A percentile compares a stretch with the other conserved stretches of the same genome.
These are phyloP conservation scores for Candida montana DNA, from an alignment of 805 yeast species.

Conservation along the genomic window DNA sequence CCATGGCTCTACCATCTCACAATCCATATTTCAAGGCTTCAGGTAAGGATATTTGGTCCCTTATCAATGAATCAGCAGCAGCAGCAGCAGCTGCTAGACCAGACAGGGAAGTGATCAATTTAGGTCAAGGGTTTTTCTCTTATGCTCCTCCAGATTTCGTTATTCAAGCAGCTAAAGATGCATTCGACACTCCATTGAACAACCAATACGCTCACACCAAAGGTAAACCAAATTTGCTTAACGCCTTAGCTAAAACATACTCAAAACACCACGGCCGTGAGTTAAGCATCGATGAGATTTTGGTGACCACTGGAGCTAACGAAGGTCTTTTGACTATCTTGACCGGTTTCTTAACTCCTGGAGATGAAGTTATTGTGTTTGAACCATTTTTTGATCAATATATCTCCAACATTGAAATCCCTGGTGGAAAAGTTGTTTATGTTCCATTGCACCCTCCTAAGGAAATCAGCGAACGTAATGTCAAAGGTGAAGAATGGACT, in stretches of 20 bases:
- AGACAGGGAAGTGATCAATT: constrained; percentile 76
- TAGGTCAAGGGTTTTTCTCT: constrained; percentile 97
- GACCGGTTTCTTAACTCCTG: constrained; percentile 77
- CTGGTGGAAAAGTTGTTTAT: constrained; percentile 88
- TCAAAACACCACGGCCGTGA: constrained; percentile 57
- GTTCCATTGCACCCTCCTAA: constrained; percentile 83
- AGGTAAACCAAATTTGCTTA: constrained; percentile 74
- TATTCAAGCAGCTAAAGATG: constrained; percentile 69
- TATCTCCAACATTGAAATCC: constrained; percentile 86
- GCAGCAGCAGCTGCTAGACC: constrained; percentile 61
- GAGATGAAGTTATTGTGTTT: constrained; percentile 93
- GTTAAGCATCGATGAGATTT: constrained; percentile 56
- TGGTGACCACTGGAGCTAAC: constrained; percentile 94
- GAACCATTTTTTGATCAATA: constrained; percentile 98
- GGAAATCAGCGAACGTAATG: constrained; percentile 55
- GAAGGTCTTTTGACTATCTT: constrained; percentile 87
- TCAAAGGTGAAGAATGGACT: constrained; percentile 82
- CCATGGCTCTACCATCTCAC: constrained; percentile 35
- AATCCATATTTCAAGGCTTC: constrained; percentile 67
- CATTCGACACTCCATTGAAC: constrained; percentile 64
- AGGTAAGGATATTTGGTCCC: constrained; percentile 89
- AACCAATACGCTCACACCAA: constrained; percentile 92
- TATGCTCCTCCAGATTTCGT: constrained; percentile 96
- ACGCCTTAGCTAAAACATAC: constrained; percentile 68
- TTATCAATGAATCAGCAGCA: constrained; percentile 94